Evolutionary conservation across 2,329 filamentous ascomycete genomes (phyloP).

Genomic region (Microcyclospora pomicola): DNA sequence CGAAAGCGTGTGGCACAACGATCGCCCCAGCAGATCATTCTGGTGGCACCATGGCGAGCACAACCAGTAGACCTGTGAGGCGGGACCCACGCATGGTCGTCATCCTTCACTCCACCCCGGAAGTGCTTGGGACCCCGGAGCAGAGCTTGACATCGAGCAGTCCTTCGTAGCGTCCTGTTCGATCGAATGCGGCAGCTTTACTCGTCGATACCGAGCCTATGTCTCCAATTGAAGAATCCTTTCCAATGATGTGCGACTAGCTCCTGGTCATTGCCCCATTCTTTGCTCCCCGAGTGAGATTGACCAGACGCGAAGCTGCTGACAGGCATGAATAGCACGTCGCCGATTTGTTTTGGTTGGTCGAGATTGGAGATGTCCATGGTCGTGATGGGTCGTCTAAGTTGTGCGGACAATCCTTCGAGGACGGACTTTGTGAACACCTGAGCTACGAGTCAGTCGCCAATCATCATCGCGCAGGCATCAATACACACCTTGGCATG

Average conservation of each 20-base stretch:
- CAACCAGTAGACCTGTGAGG: too few species aligned
- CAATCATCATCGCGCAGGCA: neutral
- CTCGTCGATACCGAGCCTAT: too few species aligned
- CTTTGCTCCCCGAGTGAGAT: slow-evolving; percentile 5
- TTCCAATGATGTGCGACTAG: slow-evolving; percentile 5
- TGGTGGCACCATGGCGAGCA: too few species aligned
- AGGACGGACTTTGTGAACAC: slow-evolving; percentile 10
- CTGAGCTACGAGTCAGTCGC: neutral
- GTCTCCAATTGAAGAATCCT: too few species aligned
- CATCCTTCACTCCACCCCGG: too few species aligned
- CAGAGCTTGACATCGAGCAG: too few species aligned
- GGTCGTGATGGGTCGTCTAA: slow-evolving; percentile 1
- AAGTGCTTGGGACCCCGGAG: too few species aligned
- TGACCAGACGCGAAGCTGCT: slow-evolving; percentile 8
- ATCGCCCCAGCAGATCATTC: too few species aligned
- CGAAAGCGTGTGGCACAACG: too few species aligned
- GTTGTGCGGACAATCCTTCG: slow-evolving; percentile 3
- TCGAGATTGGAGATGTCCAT: slow-evolving; percentile 5
- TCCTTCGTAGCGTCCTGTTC: too few species aligned
- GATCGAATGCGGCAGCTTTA: too few species aligned
- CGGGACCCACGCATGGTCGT: too few species aligned
- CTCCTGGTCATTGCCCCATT: slow-evolving; percentile 6
- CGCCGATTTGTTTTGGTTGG: slow-evolving; percentile 6
- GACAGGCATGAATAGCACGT: slow-evolving; percentile 10
- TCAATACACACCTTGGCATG: slow-evolving; percentile 5